Evolutionary conservation across 2,329 filamentous ascomycete genomes (phyloP).

Genomic region (Amauroascus verrucosus): DNA sequence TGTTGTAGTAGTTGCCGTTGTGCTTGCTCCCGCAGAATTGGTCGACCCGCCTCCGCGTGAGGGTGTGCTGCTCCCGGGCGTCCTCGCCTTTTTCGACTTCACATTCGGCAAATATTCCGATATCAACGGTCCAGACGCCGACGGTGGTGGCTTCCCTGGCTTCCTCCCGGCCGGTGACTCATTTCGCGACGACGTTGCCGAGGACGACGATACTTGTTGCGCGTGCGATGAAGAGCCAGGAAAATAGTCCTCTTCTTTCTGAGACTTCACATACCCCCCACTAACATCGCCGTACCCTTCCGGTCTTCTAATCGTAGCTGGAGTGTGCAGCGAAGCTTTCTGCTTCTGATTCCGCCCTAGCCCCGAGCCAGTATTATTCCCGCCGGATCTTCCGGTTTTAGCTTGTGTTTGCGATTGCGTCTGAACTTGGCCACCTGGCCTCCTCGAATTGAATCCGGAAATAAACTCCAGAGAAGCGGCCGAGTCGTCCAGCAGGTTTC

Average conservation of each 20-base stretch:
- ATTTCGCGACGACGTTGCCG: constrained; percentile 38
- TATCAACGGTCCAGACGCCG: constrained; percentile 67
- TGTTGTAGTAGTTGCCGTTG: constrained; percentile 22
- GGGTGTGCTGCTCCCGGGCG: constrained; percentile 36
- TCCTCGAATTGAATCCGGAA: constrained; percentile 60
- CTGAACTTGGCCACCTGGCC: constrained; percentile 20
- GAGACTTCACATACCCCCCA: constrained; percentile 67
- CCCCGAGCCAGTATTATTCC: constrained; percentile 20
- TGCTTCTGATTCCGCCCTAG: constrained; percentile 38
- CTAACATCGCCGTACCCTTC: constrained; percentile 53
- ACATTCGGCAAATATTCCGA: constrained; percentile 59
- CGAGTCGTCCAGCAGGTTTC: constrained; percentile 78
- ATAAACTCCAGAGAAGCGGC: constrained; percentile 64
- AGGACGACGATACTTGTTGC: constrained; percentile 18
- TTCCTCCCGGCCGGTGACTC: constrained; percentile 28
- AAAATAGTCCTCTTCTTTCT: constrained; percentile 59
- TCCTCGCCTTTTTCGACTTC: constrained; percentile 47
- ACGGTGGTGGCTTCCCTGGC: constrained; percentile 43
- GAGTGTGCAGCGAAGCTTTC: constrained; percentile 50
- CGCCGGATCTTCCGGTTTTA: constrained; percentile 1
- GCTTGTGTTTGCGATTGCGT: constrained; percentile 18
- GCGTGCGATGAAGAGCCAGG: constrained; percentile 41
- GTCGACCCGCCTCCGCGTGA: not conserved
- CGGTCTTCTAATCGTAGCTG: constrained; percentile 52
- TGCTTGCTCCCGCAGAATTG: not conserved